A percentile compares a stretch with the other conserved stretches of the same genome.
Conservation (phyloP, 176 grass and related monocot species). For the Oryza longistaminata region DNA sequence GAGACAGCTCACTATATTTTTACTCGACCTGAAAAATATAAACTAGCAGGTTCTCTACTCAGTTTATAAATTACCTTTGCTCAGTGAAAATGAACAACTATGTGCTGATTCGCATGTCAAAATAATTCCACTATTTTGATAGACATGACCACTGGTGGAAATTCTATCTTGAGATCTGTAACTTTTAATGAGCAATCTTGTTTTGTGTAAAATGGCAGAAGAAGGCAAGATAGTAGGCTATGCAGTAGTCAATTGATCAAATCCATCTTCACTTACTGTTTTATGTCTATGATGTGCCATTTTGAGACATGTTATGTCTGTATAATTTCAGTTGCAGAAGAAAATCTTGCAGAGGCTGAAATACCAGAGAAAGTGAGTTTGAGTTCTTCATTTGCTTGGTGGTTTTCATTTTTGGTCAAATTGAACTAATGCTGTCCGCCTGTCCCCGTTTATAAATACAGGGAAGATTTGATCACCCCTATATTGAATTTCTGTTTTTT, state of each 20-base stretch:
- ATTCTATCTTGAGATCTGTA: constrained; percentile 9
- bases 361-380: constrained; percentile 60
- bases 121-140: constrained; percentile 4
- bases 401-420: neutral
- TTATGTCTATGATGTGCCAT: neutral
- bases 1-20: neutral
- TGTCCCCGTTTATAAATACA: constrained; percentile 29
- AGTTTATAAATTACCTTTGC: neutral
- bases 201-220: neutral
- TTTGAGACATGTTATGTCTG: constrained; percentile 12
- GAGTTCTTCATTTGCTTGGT: neutral
- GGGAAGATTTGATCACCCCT: constrained; percentile 88
- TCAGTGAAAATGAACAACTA: neutral
- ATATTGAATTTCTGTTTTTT: constrained; percentile 83
- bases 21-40: neutral
- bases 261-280: constrained; percentile 5
- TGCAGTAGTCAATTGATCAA: constrained; percentile 19
- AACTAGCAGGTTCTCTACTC: neutral
- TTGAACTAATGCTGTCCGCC: neutral
- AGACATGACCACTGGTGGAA: neutral
- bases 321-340: constrained; percentile 77
- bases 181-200: neutral
- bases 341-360: constrained; percentile 77
- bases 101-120: neutral
- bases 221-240: neutral